These are phyloP conservation scores for Botrytis fragariae DNA, from an alignment of 2,329 filamentous ascomycete genomes.

Conservation along the genomic window DNA sequence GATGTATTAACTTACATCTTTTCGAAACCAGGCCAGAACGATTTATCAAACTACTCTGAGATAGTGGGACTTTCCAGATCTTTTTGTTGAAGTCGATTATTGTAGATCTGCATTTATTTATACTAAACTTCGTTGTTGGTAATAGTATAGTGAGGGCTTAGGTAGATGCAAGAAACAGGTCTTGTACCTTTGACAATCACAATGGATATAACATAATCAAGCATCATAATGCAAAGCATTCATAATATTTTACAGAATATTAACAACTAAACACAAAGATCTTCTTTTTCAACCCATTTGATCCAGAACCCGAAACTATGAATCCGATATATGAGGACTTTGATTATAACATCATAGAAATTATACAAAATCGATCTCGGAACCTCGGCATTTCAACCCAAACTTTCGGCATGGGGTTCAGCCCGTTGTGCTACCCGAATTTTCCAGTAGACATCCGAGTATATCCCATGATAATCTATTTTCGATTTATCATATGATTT, in stretches of 20 bases:
- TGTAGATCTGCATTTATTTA: background rate
- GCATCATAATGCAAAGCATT: background rate
- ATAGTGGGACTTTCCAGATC: background rate
- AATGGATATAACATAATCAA: background rate
- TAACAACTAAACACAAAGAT: background rate
- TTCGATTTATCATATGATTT: background rate
- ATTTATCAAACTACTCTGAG: background rate
- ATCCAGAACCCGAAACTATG: background rate
- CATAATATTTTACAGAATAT: background rate
- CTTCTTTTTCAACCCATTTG: background rate
- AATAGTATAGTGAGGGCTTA: background rate
- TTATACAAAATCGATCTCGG: background rate
- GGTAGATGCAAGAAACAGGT: background rate
- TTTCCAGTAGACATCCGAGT: background rate
- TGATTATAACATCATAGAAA: background rate
- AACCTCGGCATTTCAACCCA: background rate
- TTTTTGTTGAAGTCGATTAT: background rate
- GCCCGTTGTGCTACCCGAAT: background rate
- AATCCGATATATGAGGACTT: background rate
- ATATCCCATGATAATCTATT: background rate
- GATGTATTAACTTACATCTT: background rate
- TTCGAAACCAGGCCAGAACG: background rate
- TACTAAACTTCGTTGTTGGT: background rate
- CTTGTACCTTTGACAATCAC: background rate
- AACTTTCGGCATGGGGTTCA: background rate